These are phyloP conservation scores for Trametes gibbosa DNA, from an alignment of 768 basidiomycete species.

Conservation along the genomic window DNA sequence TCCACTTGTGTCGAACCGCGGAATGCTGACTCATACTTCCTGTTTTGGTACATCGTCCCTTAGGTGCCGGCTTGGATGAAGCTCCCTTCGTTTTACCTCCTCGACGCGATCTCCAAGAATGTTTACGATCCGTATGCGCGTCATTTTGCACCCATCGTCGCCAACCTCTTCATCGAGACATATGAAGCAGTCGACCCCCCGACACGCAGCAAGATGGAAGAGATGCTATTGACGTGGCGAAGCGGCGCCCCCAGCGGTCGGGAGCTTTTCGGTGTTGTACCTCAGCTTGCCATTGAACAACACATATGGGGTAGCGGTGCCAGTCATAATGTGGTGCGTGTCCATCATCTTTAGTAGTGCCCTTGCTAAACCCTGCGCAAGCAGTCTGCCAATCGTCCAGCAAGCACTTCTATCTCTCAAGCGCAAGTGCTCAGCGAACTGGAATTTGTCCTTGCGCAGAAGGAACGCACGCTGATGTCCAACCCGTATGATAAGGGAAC, in stretches of 20 bases:
- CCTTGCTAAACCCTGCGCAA: background rate
- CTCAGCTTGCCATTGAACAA: constrained; percentile 82
- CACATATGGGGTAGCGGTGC: constrained; percentile 72
- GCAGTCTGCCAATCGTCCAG: constrained; percentile 19
- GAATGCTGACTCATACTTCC: constrained; percentile 65
- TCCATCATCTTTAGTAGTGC: background rate
- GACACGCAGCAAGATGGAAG: constrained; percentile 94
- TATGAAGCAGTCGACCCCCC: constrained; percentile 82
- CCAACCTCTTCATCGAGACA: constrained; percentile 81
- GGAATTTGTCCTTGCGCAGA: constrained; percentile 77
- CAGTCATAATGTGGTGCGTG: constrained; percentile 39
- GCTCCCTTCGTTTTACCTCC: constrained; percentile 88
- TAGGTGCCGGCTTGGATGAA: constrained; percentile 91
- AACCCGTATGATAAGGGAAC: constrained; percentile 72
- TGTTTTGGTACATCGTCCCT: constrained; percentile 23
- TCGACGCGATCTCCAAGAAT: constrained; percentile 98
- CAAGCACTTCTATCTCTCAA: constrained; percentile 54
- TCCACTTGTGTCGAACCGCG: constrained; percentile 27
- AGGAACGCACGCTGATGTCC: constrained; percentile 66
- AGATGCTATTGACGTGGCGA: constrained; percentile 95
- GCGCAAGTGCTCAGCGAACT: constrained; percentile 81
- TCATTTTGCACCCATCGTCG: constrained; percentile 78
- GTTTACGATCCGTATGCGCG: constrained; percentile 90
- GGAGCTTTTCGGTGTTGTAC: constrained; percentile 80
- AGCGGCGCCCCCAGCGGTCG: constrained; percentile 76